A percentile compares a stretch with the other conserved stretches of the same genome.
phyloP scores from a whole-genome alignment of 2,329 filamentous ascomycete genomes.

The Botrytis deweyae region DNA sequence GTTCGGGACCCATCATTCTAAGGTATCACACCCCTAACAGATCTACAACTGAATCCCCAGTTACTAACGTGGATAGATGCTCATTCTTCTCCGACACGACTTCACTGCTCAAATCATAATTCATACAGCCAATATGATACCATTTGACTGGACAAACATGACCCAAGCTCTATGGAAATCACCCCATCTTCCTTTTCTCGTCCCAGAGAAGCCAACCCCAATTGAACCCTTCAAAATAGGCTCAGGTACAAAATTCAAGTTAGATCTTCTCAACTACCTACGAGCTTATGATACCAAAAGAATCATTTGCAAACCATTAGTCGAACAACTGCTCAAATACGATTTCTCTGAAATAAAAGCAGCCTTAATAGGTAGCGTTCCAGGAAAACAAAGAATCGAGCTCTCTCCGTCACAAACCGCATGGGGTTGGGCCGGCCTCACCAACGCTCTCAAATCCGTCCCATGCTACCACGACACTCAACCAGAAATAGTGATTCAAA shows the following conservation, averaged over 20 bases:
- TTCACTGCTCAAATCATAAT: slow-evolving; percentile 76
- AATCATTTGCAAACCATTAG: slow-evolving; percentile 54
- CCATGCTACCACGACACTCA: slow-evolving; percentile 44
- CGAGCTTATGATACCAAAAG: slow-evolving; percentile 62
- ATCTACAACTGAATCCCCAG: neutral
- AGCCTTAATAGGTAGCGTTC: slow-evolving; percentile 75
- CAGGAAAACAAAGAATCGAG: slow-evolving; percentile 59
- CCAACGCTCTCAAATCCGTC: slow-evolving; percentile 56
- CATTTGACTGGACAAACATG: slow-evolving; percentile 84
- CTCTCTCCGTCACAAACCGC: slow-evolving; percentile 48
- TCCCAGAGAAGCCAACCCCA: neutral
- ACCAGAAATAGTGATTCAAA: slow-evolving; percentile 58
- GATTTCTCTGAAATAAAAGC: slow-evolving; percentile 71
- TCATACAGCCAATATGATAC: slow-evolving; percentile 90
- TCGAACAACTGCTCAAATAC: slow-evolving; percentile 56
- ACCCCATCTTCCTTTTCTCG: slow-evolving; percentile 57
- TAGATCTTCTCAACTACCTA: slow-evolving; percentile 72
- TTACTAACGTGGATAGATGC: slow-evolving; percentile 61
- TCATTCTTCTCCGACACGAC: slow-evolving; percentile 77
- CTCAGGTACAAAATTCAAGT: slow-evolving; percentile 70
- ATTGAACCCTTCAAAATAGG: slow-evolving; percentile 44
- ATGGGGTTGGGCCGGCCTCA: slow-evolving; percentile 77
- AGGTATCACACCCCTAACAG: slow-evolving; percentile 25
- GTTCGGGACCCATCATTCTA: slow-evolving; percentile 76
- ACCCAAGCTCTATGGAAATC: slow-evolving; percentile 81